Conservation (phyloP, 2,329 filamentous ascomycete genomes). For the Atkinsonella texensis region DNA sequence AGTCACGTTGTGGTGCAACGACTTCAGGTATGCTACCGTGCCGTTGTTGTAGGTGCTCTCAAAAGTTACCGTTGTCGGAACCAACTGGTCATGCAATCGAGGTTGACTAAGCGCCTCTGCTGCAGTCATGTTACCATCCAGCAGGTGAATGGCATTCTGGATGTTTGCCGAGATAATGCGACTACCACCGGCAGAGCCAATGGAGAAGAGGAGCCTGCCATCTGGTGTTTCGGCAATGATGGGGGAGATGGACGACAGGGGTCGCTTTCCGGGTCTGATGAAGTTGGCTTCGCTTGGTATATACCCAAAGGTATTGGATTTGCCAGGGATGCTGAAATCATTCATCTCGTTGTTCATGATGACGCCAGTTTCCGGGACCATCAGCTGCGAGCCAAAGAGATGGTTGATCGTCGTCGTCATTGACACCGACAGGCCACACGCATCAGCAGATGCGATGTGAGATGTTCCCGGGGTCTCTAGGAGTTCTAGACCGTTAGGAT, state of each 20-base stretch:
- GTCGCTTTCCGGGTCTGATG: constrained; percentile 63
- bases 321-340: constrained; percentile 68
- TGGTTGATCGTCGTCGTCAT: constrained; percentile 75
- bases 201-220: constrained; percentile 55
- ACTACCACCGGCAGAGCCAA: constrained; percentile 71
- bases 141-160: constrained; percentile 63
- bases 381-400: constrained; percentile 61
- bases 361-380: constrained; percentile 72
- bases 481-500: constrained; percentile 33
- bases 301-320: constrained; percentile 65
- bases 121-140: constrained; percentile 54
- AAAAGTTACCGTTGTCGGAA: constrained; percentile 55
- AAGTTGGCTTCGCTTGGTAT: constrained; percentile 64
- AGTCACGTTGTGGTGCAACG: constrained; percentile 61
- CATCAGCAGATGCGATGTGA: constrained; percentile 56
- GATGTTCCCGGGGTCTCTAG: constrained; percentile 54
- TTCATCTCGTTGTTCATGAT: constrained; percentile 55
- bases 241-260: constrained; percentile 65
- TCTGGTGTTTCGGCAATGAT: constrained; percentile 63
- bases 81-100: constrained; percentile 71
- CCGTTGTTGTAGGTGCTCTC: constrained; percentile 62
- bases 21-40: constrained; percentile 54
- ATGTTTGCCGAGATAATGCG: constrained; percentile 74
- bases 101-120: constrained; percentile 53
- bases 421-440: constrained; percentile 58